phyloP scores from a whole-genome alignment of 352 stramenopile species.

The Phytophthora constricta region DNA sequence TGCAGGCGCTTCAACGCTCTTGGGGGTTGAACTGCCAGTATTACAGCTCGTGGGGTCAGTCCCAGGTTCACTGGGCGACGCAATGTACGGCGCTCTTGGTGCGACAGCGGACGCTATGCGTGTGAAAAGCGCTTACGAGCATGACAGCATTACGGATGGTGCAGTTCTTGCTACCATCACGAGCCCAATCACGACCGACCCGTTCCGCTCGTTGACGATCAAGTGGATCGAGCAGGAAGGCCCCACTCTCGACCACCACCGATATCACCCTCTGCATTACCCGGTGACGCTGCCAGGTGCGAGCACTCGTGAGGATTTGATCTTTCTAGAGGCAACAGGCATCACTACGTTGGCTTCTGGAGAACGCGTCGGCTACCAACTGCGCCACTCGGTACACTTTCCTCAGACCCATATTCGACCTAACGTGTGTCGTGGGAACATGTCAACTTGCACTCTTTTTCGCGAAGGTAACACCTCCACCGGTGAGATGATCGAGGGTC shows the following conservation, averaged over 20 bases:
- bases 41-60: slow-evolving; percentile 57
- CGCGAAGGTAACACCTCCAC: slow-evolving; percentile 40
- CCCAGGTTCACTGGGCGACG: slow-evolving; percentile 59
- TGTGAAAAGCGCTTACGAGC: slow-evolving; percentile 55
- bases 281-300: slow-evolving; percentile 38
- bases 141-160: slow-evolving; percentile 48
- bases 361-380: slow-evolving; percentile 64
- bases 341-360: slow-evolving; percentile 49
- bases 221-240: slow-evolving; percentile 65
- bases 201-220: slow-evolving; percentile 60
- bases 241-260: slow-evolving; percentile 37
- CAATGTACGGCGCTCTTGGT: slow-evolving; percentile 59
- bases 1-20: slow-evolving; percentile 5
- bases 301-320: slow-evolving; percentile 59
- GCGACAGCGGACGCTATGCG: slow-evolving; percentile 52
- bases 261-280: slow-evolving; percentile 48
- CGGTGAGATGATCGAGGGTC: slow-evolving; percentile 28
- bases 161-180: slow-evolving; percentile 59
- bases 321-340: slow-evolving; percentile 64
- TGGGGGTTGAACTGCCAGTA: slow-evolving; percentile 39
- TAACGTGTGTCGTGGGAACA: slow-evolving; percentile 48
- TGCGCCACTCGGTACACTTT: slow-evolving; percentile 73
- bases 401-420: slow-evolving; percentile 43
- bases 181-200: slow-evolving; percentile 43
- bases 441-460: slow-evolving; percentile 66